These are phyloP conservation scores for Leccinum incarnatum DNA, from an alignment of 768 basidiomycete species.

Conservation along the genomic window DNA sequence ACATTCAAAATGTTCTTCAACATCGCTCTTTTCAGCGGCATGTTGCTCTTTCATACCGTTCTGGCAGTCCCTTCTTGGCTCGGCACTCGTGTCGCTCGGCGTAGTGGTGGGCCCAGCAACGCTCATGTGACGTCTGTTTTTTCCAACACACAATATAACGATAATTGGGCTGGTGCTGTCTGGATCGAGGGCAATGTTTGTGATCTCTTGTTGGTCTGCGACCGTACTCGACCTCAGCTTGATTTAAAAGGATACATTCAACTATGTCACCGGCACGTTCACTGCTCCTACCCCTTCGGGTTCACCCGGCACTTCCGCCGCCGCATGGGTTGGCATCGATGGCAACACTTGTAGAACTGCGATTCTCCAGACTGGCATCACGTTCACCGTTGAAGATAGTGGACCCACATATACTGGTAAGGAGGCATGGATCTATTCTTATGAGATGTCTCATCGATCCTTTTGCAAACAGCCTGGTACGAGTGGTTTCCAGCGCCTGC, in stretches of 20 bases:
- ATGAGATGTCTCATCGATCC: not conserved
- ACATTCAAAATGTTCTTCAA: constrained; percentile 2
- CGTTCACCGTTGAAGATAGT: not conserved
- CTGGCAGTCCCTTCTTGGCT: constrained; percentile 1
- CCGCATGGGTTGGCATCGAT: constrained; percentile 16
- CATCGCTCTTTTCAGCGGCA: not conserved
- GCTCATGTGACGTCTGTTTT: not conserved
- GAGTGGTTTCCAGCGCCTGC: constrained; percentile 9
- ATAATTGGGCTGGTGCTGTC: constrained; percentile 14
- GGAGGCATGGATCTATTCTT: too few relatives aligned
- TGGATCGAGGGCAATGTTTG: not conserved
- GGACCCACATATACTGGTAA: constrained; percentile 2
- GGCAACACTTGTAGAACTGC: not conserved
- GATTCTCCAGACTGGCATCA: constrained; percentile 10
- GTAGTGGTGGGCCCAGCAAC: not conserved
- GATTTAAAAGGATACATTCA: constrained; percentile 5
- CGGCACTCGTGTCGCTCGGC: not conserved
- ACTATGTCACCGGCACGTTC: constrained; percentile 8
- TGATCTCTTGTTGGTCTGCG: not conserved
- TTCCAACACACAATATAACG: not conserved
- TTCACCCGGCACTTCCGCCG: not conserved
- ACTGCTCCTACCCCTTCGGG: constrained; percentile 8
- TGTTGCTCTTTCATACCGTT: not conserved
- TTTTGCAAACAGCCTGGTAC: constrained; percentile 9
- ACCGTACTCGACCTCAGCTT: not conserved